Evolutionary conservation across 345 rosid species (phyloP).

Genomic region (Kernera saxatilis): DNA sequence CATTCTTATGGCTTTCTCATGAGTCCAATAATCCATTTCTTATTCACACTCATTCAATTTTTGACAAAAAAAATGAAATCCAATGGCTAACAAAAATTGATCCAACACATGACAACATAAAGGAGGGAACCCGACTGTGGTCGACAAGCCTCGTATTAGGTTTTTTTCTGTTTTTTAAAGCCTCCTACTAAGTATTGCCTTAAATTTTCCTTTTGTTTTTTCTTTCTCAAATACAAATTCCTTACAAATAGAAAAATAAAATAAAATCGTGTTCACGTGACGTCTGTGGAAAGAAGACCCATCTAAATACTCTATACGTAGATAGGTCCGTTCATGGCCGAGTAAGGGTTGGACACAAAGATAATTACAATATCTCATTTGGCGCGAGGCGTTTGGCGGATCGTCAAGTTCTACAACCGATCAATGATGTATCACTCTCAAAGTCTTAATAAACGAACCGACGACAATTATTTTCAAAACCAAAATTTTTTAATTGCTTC

Average conservation of each 20-base stretch:
- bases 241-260: too few relatives aligned
- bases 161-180: background rate
- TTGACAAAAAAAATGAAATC: too few relatives aligned
- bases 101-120: background rate
- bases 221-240: background rate
- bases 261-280: background rate
- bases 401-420: background rate
- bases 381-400: constrained; percentile 19
- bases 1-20: too few relatives aligned
- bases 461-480: background rate
- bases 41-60: too few relatives aligned
- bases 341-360: constrained; percentile 21
- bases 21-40: too few relatives aligned
- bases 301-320: background rate
- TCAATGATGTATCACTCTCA: background rate
- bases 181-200: background rate
- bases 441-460: background rate
- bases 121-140: background rate
- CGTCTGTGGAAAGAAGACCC: background rate
- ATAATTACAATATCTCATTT: constrained; percentile 10
- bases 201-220: background rate
- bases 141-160: background rate
- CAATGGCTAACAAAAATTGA: too few relatives aligned
- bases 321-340: background rate
- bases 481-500: background rate